Evolutionary conservation across 2,329 filamentous ascomycete genomes (phyloP).

Genomic region (Aspergillus pseudoviridinutans): DNA sequence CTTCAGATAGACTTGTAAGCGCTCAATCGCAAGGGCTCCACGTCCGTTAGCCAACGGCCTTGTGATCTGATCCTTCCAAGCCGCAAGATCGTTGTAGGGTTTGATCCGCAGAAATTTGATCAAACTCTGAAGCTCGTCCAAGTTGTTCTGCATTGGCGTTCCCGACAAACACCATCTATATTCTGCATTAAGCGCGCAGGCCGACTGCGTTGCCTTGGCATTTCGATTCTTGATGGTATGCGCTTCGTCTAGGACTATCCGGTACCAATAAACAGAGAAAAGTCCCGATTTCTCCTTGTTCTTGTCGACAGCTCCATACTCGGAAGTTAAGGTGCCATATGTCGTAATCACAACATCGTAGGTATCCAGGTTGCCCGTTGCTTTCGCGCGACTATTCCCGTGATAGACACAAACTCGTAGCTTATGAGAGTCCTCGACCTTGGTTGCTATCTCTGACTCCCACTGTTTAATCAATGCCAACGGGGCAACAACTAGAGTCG

Average conservation of each 20-base stretch:
- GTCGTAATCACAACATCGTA: conserved; percentile 98
- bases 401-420: conserved; percentile 88
- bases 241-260: conserved; percentile 91
- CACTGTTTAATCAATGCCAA: conserved; percentile 94
- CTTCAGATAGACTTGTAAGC: conserved; percentile 77
- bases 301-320: conserved; percentile 68
- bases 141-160: conserved; percentile 96
- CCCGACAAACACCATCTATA: conserved; percentile 96
- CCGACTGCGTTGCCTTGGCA: conserved; percentile 90
- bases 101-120: conserved; percentile 90
- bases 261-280: conserved; percentile 91
- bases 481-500: conserved; percentile 87
- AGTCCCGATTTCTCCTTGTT: conserved; percentile 69
- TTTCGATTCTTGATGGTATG: conserved; percentile 99
- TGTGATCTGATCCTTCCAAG: conserved; percentile 91
- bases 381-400: conserved; percentile 78
- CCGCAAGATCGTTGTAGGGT: conserved; percentile 78
- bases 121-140: conserved; percentile 91
- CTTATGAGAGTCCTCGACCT: conserved; percentile 64
- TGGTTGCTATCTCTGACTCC: conserved; percentile 88
- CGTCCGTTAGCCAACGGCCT: conserved; percentile 83
- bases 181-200: conserved; percentile 75
- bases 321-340: conserved; percentile 91
- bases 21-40: conserved; percentile 81
- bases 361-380: conserved; percentile 67